Evolutionary conservation across 2,329 filamentous ascomycete species (phyloP), one percentile per base, ranked within the genome.

Genomic region (Phyllosticta citrichinensis): DNA sequence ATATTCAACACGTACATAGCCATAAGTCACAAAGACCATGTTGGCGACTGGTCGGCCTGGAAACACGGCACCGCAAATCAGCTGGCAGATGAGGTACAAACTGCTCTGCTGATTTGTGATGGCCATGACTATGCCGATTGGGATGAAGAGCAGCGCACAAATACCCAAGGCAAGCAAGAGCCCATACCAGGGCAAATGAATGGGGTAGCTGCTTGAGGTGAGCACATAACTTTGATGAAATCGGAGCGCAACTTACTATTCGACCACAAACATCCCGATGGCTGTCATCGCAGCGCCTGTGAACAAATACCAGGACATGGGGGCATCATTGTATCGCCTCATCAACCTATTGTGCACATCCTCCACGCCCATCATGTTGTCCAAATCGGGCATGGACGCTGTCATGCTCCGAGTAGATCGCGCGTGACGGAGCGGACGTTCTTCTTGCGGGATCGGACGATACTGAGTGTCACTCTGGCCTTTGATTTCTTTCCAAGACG

Each of bases 1-100:
- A 24, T 30, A 8, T 9, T 25, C n/a, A 19, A 5, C 8, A n/a
- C 40, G 12, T n/a, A 47, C 40, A 62, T 94, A 95, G 64, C 89
- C 90, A 71, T 94, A 96, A 0, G 89, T 94, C 55, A 93, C 89
- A 68, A 95, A 96, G 40, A 95, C 89, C 91, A 95, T 95, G 73
- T 95, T 94, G 57, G 90, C 91, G 11, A 95, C 89, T 1, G 91
- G 91, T 1, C 88, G 86, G 27, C 91, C 91, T 0, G 90, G 90
- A 70, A 95, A 95, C 17, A 91, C 80, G 57, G 83, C 85, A 59
- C 91, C 91, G 64, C 89, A 93, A 65, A 94, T 86, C 62, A 95
- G 81, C 73, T 94, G 90, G 71, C 89, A 93, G 67, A 94, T 89
- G 40, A 94, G 81, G 71, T 93, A 94, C 65, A 93, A 89, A 72